Evolutionary conservation across 306 rosid species (phyloP).

Genomic region (Purshia tridentata): DNA sequence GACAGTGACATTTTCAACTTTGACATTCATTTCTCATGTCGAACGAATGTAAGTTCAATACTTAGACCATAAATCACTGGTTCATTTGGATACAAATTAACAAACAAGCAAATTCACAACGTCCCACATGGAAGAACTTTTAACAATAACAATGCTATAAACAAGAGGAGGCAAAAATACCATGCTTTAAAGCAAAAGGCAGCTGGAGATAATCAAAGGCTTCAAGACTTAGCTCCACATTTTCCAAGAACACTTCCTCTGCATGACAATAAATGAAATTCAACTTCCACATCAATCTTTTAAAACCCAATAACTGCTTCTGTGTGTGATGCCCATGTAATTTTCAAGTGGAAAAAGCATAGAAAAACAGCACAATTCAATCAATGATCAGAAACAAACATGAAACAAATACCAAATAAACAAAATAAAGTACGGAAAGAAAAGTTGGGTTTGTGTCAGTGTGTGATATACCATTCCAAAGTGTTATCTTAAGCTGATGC

Average conservation of each 20-base stretch:
- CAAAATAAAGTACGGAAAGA: background rate
- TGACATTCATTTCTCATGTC: background rate
- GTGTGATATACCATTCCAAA: slow-evolving; percentile 59
- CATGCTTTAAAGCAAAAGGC: slow-evolving; percentile 91
- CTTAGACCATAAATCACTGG: background rate
- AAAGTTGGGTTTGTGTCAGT: background rate
- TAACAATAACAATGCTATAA: background rate
- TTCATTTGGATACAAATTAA: background rate
- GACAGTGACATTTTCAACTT: background rate
- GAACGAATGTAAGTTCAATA: background rate
- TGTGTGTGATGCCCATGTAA: background rate
- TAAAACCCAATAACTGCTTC: background rate
- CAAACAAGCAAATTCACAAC: background rate
- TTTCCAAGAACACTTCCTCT: slow-evolving; percentile 90
- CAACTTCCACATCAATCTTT: background rate
- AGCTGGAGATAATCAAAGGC: slow-evolving; percentile 93
- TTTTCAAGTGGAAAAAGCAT: background rate
- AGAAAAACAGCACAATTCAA: background rate
- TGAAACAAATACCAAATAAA: background rate
- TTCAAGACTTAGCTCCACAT: slow-evolving; percentile 89
- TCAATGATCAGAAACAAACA: background rate
- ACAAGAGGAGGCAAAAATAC: slow-evolving; percentile 36
- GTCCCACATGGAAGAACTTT: background rate
- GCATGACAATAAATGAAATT: background rate
- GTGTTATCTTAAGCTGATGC: slow-evolving; percentile 79